Evolutionary conservation across 2,329 filamentous ascomycete genomes (phyloP).

Genomic region (Cytospora chrysosperma): DNA sequence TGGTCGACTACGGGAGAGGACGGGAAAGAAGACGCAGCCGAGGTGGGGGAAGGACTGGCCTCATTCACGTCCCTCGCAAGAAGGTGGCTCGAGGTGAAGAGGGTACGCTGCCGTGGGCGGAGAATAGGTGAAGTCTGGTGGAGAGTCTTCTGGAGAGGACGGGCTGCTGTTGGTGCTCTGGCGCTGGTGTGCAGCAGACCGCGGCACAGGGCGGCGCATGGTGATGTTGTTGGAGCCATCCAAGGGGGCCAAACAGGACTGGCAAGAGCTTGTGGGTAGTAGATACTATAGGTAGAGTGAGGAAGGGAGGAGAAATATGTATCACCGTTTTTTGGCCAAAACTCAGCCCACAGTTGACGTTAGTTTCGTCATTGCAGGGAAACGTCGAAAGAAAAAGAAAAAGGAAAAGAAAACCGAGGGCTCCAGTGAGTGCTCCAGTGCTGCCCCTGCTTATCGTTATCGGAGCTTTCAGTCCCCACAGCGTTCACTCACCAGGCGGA

Average conservation of each 20-base stretch:
- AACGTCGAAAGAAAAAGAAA: too few species aligned
- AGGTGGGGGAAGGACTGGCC: neutral
- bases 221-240: slow-evolving; percentile 19
- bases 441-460: slow-evolving; percentile 13
- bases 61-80: slow-evolving; percentile 42
- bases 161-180: slow-evolving; percentile 24
- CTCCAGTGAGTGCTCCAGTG: too few species aligned
- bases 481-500: neutral
- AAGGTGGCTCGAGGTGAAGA: slow-evolving; percentile 65
- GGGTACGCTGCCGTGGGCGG: slow-evolving; percentile 56
- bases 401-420: neutral
- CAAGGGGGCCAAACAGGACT: neutral
- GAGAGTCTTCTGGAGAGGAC: slow-evolving; percentile 40
- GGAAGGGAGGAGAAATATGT: too few species aligned
- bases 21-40: neutral
- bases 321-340: too few species aligned
- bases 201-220: slow-evolving; percentile 21
- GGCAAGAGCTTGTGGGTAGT: neutral
- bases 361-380: slow-evolving; percentile 1
- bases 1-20: neutral
- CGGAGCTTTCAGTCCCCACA: too few species aligned
- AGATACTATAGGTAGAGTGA: too few species aligned
- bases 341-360: neutral
- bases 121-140: slow-evolving; percentile 45
- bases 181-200: slow-evolving; percentile 33